Evolutionary conservation across 257 asterid genomes (phyloP).

Genomic region (Penstemon newberryi): DNA sequence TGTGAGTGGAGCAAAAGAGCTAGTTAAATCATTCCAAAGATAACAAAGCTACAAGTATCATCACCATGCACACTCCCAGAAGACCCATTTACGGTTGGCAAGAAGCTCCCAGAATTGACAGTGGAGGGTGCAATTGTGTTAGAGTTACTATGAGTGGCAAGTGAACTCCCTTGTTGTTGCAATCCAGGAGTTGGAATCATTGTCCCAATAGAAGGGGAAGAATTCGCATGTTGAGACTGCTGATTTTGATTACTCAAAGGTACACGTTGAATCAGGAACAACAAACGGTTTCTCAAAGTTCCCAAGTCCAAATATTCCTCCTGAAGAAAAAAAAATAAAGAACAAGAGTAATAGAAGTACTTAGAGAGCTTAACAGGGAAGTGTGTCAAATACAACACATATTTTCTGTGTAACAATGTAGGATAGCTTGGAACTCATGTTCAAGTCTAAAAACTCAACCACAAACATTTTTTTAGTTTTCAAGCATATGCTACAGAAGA

Average conservation of each 20-base stretch:
- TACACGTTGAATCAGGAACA: conserved; percentile 43
- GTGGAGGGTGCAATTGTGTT: conserved; percentile 49
- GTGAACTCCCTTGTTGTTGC: conserved; percentile 68
- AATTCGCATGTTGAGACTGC: conserved; percentile 71
- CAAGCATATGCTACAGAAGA: conserved; percentile 10
- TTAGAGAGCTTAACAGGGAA: conserved; percentile 5
- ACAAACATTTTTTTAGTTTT: background rate
- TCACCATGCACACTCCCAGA: conserved; percentile 57
- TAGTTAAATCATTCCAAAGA: conserved; percentile 19
- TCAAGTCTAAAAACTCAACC: background rate
- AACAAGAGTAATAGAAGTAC: conserved; percentile 20
- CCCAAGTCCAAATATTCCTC: conserved; percentile 74
- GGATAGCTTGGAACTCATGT: conserved; percentile 12
- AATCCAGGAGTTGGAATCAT: conserved; percentile 99
- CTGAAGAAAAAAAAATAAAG: conserved; percentile 41
- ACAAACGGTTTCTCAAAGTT: conserved; percentile 75
- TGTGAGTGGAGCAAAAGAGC: conserved; percentile 35
- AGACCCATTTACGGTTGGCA: conserved; percentile 55
- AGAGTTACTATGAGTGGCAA: conserved; percentile 44
- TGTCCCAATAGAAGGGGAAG: conserved; percentile 79
- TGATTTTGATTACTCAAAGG: conserved; percentile 53
- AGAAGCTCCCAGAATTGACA: conserved; percentile 57
- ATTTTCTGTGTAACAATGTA: background rate
- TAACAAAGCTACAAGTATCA: conserved; percentile 38
- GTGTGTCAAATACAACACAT: conserved; percentile 8